Conservation (phyloP, 371 early-diverging fungal genomes). For the Amoeboaphelidium occidentale region DNA sequence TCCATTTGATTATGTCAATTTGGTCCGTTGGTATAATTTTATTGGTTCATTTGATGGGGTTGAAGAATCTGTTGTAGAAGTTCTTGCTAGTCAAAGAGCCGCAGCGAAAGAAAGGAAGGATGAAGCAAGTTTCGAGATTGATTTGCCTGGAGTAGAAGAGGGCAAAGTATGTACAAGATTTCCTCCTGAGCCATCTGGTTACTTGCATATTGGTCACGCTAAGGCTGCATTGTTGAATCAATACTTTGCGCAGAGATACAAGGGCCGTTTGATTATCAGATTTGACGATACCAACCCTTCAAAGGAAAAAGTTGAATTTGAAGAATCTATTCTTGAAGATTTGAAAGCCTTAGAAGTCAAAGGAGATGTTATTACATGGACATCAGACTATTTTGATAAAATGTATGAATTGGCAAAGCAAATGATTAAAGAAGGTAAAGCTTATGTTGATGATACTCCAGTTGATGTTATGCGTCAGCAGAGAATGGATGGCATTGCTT, state of each 20-base stretch:
- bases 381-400: constrained; percentile 85
- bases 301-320: constrained; percentile 91
- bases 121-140: constrained; percentile 85
- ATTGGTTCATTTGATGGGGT: constrained; percentile 33
- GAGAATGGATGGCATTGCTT: constrained; percentile 71
- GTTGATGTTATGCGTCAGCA: constrained; percentile 65
- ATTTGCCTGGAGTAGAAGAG: constrained; percentile 45
- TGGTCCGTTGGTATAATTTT: constrained; percentile 60
- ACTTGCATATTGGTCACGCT: constrained; percentile 96
- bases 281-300: constrained; percentile 99
- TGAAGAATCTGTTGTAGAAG: constrained; percentile 21
- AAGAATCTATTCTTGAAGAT: constrained; percentile 83
- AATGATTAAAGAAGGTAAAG: constrained; percentile 76
- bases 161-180: constrained; percentile 89
- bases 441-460: constrained; percentile 93
- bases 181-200: constrained; percentile 97
- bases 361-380: constrained; percentile 57
- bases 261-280: constrained; percentile 85
- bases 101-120: constrained; percentile 28
- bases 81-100: background rate
- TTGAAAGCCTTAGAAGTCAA: constrained; percentile 49
- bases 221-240: constrained; percentile 98
- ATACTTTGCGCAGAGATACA: constrained; percentile 77
- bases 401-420: constrained; percentile 63
- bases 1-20: constrained; percentile 16